Evolutionary conservation across 345 rosid genomes (phyloP), one percentile per base, ranked within the genome.

Genomic region (Eucalyptus cladocalyx): DNA sequence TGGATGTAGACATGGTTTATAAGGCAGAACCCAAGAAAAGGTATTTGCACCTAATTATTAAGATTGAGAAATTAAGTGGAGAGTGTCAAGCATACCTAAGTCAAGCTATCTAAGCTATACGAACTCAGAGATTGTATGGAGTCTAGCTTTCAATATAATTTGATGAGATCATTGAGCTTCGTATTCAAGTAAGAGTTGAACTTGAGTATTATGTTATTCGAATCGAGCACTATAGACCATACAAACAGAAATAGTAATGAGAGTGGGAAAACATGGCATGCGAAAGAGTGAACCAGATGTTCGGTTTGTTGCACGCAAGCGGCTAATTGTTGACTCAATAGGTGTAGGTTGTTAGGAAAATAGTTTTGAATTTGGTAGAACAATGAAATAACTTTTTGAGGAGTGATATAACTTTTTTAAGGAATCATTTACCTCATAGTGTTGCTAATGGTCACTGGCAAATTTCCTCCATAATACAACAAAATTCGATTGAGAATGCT

Each of bases 361-460:
- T 19, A 53, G 58, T 0, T 53, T 53, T 0, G 11, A 53, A 53
- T 53, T 53, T 53, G 58, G 26, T 2, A 53, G 26, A 21, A 53
- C 26, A 53, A 21, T 53, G 11, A 53, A 19, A 53, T 53, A 0
- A 53, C 11, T 21, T 53, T 53, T 53, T 21, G 1, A 53, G 58
- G 11, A 21, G 4, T 53, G 11, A 53, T 8, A 8, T 53, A 8
- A 53, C 1, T 7, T 21, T 53, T 53, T 53, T 21, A 53, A 53
- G 1, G 58, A 53, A 53, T 53, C 5, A 53, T 53, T 53, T 53
- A 53, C 11, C 11, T 53, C 5, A 53, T 53, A 53, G 21, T 0
- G 2, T 53, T 53, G 58, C 2, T 53, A 53, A 21, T 53, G 2
- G 26, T 53, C 11, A 21, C 0, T 0, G 5, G 11, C 1, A 53